A percentile compares a stretch with the other conserved stretches of the same genome.
Conservation (phyloP, 148 eudicot genomes). For the Camellia japonica region DNA sequence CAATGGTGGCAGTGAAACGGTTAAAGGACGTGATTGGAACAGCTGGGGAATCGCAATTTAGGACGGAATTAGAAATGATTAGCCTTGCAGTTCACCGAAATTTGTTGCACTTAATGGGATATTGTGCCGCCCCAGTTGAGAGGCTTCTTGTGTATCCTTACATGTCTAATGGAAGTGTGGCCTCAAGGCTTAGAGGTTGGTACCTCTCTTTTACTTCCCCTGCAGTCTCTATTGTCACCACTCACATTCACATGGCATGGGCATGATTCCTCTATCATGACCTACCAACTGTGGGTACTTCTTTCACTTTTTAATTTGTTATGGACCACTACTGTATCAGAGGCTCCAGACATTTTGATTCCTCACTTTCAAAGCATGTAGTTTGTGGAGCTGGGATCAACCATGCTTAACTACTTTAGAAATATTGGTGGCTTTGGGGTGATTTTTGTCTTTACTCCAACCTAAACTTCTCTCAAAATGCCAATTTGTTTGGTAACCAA, state of each 20-base stretch:
- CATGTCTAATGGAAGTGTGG: slow-evolving; percentile 98
- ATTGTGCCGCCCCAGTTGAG: slow-evolving; percentile 73
- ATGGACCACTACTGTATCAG: slow-evolving; percentile 10
- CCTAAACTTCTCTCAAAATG: too few relatives aligned
- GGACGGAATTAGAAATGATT: slow-evolving; percentile 87
- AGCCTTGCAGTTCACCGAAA: slow-evolving; percentile 92
- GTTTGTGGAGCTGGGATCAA: too few relatives aligned
- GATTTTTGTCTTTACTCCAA: not conserved
- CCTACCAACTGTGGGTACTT: slow-evolving; percentile 3
- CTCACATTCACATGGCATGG: not conserved
- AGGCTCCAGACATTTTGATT: not conserved
- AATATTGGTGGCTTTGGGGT: not conserved
- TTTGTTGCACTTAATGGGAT: slow-evolving; percentile 77
- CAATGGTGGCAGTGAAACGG: slow-evolving; percentile 83
- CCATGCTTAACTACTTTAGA: too few relatives aligned
- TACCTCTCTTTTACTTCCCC: slow-evolving; percentile 3
- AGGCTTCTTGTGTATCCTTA: slow-evolving; percentile 93
- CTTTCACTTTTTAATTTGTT: not conserved
- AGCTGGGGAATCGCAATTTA: slow-evolving; percentile 81
- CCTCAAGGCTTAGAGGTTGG: slow-evolving; percentile 87
- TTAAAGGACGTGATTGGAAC: slow-evolving; percentile 77
- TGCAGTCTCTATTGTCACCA: not conserved
- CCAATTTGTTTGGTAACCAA: not conserved
- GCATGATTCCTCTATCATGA: not conserved
- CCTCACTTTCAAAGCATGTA: too few relatives aligned